Evolutionary conservation across 441 rosid genomes (phyloP).

Genomic region (Croton setiger): DNA sequence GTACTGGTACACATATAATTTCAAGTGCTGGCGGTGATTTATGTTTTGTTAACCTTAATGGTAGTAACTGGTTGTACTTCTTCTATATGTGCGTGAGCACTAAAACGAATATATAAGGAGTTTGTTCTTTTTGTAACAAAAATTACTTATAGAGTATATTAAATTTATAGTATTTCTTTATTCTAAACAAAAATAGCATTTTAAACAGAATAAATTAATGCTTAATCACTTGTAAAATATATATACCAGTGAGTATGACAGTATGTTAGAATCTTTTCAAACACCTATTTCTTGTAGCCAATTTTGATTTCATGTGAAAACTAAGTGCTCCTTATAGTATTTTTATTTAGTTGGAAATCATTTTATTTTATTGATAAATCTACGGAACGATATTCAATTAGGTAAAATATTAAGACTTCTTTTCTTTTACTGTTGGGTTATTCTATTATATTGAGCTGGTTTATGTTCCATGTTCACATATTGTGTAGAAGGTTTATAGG

Average conservation of each 20-base stretch:
- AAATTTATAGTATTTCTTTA: too few relatives aligned
- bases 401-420: not conserved
- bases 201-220: not conserved
- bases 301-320: not conserved
- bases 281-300: not conserved
- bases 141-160: too few relatives aligned
- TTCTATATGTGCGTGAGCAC: too few relatives aligned
- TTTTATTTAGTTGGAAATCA: not conserved
- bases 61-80: too few relatives aligned
- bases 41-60: too few relatives aligned
- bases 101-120: too few relatives aligned
- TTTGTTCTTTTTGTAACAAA: too few relatives aligned
- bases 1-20: too few relatives aligned
- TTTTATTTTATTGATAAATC: not conserved
- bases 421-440: not conserved
- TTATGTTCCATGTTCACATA: not conserved
- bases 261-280: not conserved
- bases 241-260: not conserved
- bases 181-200: too few relatives aligned
- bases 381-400: not conserved
- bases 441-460: not conserved
- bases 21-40: too few relatives aligned
- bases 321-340: not conserved
- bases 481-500: slow-evolving; percentile 9
- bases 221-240: not conserved